Percentiles rank a stretch among this genome's conserved stretches.
Evolutionary conservation across 2,329 filamentous ascomycete species (phyloP).

Genomic region (Trichoderma atrobrunneum): DNA sequence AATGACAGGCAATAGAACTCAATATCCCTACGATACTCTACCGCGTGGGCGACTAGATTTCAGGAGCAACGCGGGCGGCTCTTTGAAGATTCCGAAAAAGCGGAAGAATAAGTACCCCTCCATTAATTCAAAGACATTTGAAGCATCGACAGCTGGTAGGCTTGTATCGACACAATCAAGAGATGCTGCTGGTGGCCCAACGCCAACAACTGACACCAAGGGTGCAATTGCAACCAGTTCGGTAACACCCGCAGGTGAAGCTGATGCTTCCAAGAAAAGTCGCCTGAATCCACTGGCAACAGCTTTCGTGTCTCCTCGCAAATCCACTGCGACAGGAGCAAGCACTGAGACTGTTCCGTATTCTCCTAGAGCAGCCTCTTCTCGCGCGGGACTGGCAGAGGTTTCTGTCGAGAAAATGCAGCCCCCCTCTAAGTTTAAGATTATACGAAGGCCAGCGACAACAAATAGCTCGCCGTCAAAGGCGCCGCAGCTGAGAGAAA

Average conservation of each 20-base stretch:
- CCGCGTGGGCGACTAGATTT: constrained; percentile 25
- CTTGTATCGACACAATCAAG: constrained; percentile 20
- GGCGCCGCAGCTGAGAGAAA: background rate
- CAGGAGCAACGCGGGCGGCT: constrained; percentile 32
- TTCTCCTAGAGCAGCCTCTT: background rate
- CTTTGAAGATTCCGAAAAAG: constrained; percentile 33
- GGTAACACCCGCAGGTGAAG: background rate
- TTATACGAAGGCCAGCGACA: background rate
- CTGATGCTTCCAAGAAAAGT: constrained; percentile 4
- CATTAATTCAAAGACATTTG: constrained; percentile 1
- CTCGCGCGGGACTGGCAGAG: background rate
- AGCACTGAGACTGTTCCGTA: background rate
- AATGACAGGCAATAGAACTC: background rate
- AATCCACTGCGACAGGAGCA: background rate
- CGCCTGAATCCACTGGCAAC: constrained; percentile 18
- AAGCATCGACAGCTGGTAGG: background rate
- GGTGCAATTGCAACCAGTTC: background rate
- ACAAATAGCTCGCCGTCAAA: background rate
- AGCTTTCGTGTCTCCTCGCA: constrained; percentile 14
- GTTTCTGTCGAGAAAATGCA: background rate
- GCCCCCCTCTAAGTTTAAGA: background rate
- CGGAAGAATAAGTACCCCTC: constrained; percentile 25
- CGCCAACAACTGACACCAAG: background rate
- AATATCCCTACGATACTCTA: constrained; percentile 12
- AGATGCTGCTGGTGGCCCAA: constrained; percentile 20